A percentile compares a stretch with the other conserved stretches of the same genome.
phyloP scores from a whole-genome alignment of 2,329 filamentous ascomycete genomes.

The Septoria petroselini region DNA sequence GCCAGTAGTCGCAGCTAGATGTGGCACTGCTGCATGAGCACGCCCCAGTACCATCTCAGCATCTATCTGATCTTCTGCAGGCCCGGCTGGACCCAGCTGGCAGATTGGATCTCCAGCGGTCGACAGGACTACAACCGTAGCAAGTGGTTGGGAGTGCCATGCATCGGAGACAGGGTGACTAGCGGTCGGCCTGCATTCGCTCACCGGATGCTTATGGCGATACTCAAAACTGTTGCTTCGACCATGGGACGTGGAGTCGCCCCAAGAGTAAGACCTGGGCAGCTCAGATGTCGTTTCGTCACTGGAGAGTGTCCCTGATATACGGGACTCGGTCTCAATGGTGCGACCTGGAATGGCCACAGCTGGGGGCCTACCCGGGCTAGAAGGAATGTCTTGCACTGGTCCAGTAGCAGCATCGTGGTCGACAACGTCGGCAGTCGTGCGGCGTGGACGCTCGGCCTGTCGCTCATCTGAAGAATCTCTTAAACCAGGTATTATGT shows the following conservation, averaged over 20 bases:
- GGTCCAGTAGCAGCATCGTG: neutral
- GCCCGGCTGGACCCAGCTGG: neutral
- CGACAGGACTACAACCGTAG: too few relatives aligned
- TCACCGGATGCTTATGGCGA: constrained; percentile 15
- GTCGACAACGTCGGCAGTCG: too few relatives aligned
- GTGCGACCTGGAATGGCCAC: neutral
- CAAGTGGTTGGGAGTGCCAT: too few relatives aligned
- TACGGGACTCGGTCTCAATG: neutral
- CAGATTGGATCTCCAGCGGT: neutral
- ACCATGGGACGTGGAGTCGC: constrained; percentile 27
- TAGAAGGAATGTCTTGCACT: neutral
- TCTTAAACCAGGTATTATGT: too few relatives aligned
- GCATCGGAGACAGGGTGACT: constrained; percentile 18
- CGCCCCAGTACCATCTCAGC: neutral
- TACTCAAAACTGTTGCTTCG: constrained; percentile 16
- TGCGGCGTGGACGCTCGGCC: too few relatives aligned
- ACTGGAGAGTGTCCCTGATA: constrained; percentile 6
- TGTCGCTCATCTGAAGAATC: too few relatives aligned
- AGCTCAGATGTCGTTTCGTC: constrained; percentile 34
- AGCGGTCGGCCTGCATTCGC: constrained; percentile 21
- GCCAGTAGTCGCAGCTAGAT: neutral
- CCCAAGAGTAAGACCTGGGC: constrained; percentile 38
- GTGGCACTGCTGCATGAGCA: neutral
- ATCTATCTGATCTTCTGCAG: neutral
- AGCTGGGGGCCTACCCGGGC: neutral